phyloP scores from a whole-genome alignment of 2,329 filamentous ascomycete genomes.

The Pseudogymnoascus sp. region DNA sequence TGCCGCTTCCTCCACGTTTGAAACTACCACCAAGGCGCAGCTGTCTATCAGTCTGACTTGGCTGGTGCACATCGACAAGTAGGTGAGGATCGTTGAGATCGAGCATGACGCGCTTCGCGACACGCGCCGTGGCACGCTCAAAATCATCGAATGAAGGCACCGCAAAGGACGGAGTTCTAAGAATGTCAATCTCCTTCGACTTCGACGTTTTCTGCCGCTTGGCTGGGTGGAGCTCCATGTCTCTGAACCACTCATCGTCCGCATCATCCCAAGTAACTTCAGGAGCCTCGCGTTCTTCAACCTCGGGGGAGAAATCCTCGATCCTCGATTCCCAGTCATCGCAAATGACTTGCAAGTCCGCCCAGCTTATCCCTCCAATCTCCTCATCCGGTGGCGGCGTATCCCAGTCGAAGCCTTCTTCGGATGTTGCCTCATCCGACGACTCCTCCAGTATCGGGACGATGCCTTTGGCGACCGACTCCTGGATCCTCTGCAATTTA shows the following conservation, averaged over 20 bases:
- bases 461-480: constrained; percentile 41
- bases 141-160: constrained; percentile 76
- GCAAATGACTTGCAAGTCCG: constrained; percentile 78
- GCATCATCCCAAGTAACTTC: constrained; percentile 30
- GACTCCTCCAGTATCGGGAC: constrained; percentile 36
- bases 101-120: constrained; percentile 71
- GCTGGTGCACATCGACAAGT: constrained; percentile 69
- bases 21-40: constrained; percentile 39
- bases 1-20: constrained; percentile 60
- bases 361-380: constrained; percentile 66
- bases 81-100: constrained; percentile 85
- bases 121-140: constrained; percentile 59
- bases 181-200: constrained; percentile 46
- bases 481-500: constrained; percentile 50
- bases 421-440: constrained; percentile 32
- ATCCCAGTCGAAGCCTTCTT: constrained; percentile 44
- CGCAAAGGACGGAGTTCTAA: constrained; percentile 49
- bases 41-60: constrained; percentile 54
- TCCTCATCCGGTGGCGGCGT: constrained; percentile 49
- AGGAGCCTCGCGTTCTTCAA: constrained; percentile 24
- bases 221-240: constrained; percentile 42
- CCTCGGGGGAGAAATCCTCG: constrained; percentile 17
- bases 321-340: constrained; percentile 73
- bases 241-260: constrained; percentile 55
- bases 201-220: constrained; percentile 58